phyloP scores from a whole-genome alignment of 352 stramenopile species.

The Plasmopara halstedii region DNA sequence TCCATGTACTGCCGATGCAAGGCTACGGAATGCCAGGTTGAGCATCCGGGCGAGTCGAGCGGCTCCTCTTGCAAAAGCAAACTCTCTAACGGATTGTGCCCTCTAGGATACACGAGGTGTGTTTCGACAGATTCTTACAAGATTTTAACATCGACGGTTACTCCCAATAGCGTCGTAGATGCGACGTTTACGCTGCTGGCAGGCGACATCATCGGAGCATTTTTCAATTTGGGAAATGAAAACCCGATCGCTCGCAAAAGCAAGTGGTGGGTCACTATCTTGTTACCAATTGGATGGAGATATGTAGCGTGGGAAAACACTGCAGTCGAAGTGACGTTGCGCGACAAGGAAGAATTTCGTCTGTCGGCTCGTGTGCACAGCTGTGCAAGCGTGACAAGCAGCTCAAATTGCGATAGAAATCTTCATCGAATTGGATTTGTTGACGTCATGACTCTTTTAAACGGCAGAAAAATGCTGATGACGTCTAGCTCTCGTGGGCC shows the following conservation, averaged over 20 bases:
- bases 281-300: slow-evolving; percentile 48
- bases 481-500: slow-evolving; percentile 33
- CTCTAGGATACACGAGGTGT: slow-evolving; percentile 51
- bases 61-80: slow-evolving; percentile 39
- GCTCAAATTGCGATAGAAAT: slow-evolving; percentile 34
- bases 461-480: slow-evolving; percentile 45
- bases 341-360: slow-evolving; percentile 16
- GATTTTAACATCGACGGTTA: slow-evolving; percentile 40
- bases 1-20: slow-evolving; percentile 68
- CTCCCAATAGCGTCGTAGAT: slow-evolving; percentile 57
- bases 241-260: slow-evolving; percentile 34
- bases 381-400: slow-evolving; percentile 41
- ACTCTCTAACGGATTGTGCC: slow-evolving; percentile 41
- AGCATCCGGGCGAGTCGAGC: slow-evolving; percentile 38
- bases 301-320: slow-evolving; percentile 67
- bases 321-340: slow-evolving; percentile 37
- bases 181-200: slow-evolving; percentile 65
- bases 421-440: slow-evolving; percentile 54
- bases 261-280: slow-evolving; percentile 74
- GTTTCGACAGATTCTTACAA: slow-evolving; percentile 74
- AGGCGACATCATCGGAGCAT: slow-evolving; percentile 57
- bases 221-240: slow-evolving; percentile 56
- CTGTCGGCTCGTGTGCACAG: slow-evolving; percentile 25
- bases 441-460: slow-evolving; percentile 50
- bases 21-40: slow-evolving; percentile 58